Evolutionary conservation across 148 eudicot species (phyloP).

Genomic region (Vaccinium vitisidaea): DNA sequence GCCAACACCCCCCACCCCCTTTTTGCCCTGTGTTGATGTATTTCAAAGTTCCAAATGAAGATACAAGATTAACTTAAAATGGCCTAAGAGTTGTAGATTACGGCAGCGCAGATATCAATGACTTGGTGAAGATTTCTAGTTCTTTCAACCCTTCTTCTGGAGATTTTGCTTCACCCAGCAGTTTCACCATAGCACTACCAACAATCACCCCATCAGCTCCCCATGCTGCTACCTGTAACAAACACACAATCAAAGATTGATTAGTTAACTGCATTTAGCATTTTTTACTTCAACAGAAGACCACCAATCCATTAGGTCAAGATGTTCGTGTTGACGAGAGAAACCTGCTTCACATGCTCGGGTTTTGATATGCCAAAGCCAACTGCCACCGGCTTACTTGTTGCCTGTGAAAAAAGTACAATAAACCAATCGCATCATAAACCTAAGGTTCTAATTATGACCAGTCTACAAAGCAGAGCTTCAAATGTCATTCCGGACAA

Average conservation of each 20-base stretch:
- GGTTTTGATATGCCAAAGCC: slow-evolving; percentile 89
- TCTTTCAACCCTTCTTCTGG: slow-evolving; percentile 79
- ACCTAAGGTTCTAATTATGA: neutral
- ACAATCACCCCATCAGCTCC: slow-evolving; percentile 96
- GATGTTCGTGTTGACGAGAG: neutral
- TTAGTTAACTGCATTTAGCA: neutral
- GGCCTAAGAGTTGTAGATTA: neutral
- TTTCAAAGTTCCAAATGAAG: too few species aligned
- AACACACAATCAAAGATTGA: neutral
- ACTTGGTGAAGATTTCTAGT: slow-evolving; percentile 52
- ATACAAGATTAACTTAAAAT: neutral
- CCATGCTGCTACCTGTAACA: slow-evolving; percentile 69
- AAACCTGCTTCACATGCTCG: slow-evolving; percentile 80
- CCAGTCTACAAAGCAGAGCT: neutral
- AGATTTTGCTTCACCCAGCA: slow-evolving; percentile 68
- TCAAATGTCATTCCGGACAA: neutral
- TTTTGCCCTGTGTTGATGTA: neutral
- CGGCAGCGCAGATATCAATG: slow-evolving; percentile 55
- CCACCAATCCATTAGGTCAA: neutral
- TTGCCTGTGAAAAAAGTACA: slow-evolving; percentile 41
- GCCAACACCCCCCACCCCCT: neutral
- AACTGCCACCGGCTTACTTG: slow-evolving; percentile 84
- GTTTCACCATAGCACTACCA: slow-evolving; percentile 77
- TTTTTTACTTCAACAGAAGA: neutral
- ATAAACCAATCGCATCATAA: neutral